A percentile compares a stretch with the other conserved stretches of the same genome.
Conservation (phyloP, 164 flowering plant species). For the Vitis vinifera region DNA sequence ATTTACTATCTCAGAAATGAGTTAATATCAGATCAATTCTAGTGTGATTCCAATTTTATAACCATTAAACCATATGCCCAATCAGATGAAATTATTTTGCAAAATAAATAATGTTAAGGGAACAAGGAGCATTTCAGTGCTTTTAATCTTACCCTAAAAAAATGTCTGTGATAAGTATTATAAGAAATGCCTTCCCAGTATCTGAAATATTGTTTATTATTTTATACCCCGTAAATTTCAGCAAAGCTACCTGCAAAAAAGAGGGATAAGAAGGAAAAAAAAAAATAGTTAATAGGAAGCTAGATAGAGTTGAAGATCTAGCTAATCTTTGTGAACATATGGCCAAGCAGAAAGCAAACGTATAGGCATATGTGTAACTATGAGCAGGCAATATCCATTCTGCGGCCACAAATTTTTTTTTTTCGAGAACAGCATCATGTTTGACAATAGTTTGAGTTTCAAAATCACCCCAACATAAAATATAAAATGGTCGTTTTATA, state of each 20-base stretch:
- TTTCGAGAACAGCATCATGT: too few species aligned
- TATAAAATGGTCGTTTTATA: background rate
- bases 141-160: constrained; percentile 73
- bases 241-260: constrained; percentile 86
- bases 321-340: background rate
- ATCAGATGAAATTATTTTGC: too few species aligned
- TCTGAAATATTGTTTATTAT: constrained; percentile 81
- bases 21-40: too few species aligned
- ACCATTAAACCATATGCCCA: too few species aligned
- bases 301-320: background rate
- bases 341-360: background rate
- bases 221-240: constrained; percentile 95
- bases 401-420: too few species aligned
- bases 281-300: background rate
- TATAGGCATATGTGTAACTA: background rate
- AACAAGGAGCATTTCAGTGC: background rate
- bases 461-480: background rate
- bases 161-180: constrained; percentile 90
- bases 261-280: background rate
- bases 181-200: constrained; percentile 92
- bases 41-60: too few species aligned
- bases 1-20: too few species aligned
- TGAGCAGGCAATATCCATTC: background rate
- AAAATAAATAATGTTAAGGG: too few species aligned
- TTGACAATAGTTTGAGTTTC: background rate